Evolutionary conservation across 345 rosid species (phyloP).

Genomic region (Brassica carinata): DNA sequence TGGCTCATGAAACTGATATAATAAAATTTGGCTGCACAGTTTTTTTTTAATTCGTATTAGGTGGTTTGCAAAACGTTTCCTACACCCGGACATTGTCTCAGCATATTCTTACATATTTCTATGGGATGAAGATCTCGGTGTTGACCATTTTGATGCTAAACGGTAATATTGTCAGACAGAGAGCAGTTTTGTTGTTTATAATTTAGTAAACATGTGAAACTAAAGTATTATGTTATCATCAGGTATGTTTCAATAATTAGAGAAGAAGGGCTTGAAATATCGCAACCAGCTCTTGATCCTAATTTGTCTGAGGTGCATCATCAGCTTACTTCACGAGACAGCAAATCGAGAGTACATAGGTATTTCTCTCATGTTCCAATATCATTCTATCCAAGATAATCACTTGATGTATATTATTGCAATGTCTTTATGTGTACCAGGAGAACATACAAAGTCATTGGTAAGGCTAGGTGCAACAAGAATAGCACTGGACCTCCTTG

Average conservation of each 20-base stretch:
- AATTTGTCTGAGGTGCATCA: conserved; percentile 59
- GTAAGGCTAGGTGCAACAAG: conserved; percentile 43
- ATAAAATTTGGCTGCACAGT: not conserved
- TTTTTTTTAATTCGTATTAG: conserved; percentile 34
- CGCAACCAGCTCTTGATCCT: conserved; percentile 84
- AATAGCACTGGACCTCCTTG: conserved; percentile 61
- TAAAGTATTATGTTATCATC: conserved; percentile 19
- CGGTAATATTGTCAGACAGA: conserved; percentile 24
- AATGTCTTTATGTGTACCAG: conserved; percentile 34
- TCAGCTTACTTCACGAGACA: conserved; percentile 56
- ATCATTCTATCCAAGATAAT: not conserved
- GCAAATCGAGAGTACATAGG: conserved; percentile 65
- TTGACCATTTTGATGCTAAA: conserved; percentile 41
- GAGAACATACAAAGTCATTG: conserved; percentile 46
- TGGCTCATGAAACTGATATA: not conserved
- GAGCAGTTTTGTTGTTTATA: not conserved
- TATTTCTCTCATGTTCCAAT: conserved; percentile 24
- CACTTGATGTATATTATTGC: not conserved
- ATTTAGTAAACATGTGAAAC: conserved; percentile 5
- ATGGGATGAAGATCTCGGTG: conserved; percentile 56
- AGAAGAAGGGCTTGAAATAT: conserved; percentile 82
- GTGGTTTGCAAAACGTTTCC: conserved; percentile 93
- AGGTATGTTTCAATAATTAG: conserved; percentile 67
- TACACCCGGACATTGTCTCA: conserved; percentile 52
- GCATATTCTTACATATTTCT: conserved; percentile 46